A percentile compares a stretch with the other conserved stretches of the same genome.
phyloP scores from a whole-genome alignment of 2,329 filamentous ascomycete species.

The Fusarium pilosicola region DNA sequence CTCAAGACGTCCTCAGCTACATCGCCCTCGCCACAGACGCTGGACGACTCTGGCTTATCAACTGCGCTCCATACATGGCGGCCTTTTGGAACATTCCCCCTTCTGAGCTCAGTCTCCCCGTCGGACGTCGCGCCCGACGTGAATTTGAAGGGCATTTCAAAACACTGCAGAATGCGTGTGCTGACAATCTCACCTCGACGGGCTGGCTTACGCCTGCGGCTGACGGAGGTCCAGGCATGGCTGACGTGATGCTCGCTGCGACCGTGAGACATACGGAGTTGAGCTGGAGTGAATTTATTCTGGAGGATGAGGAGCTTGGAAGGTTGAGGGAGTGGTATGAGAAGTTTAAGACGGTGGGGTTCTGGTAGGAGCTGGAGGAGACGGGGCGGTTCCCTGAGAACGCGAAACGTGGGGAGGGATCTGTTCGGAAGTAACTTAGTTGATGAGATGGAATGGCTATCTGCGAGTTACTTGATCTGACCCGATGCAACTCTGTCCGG shows the following conservation, averaged over 20 bases:
- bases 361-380: neutral
- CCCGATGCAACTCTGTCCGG: neutral
- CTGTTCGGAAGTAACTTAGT: neutral
- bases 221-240: neutral
- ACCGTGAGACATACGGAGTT: neutral
- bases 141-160: neutral
- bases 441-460: accelerated
- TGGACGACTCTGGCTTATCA: neutral
- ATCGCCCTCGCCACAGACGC: neutral
- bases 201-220: neutral
- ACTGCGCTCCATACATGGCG: neutral
- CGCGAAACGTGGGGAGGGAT: neutral
- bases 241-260: neutral
- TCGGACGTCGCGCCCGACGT: neutral
- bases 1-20: neutral
- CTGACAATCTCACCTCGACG: neutral
- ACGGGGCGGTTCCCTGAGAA: neutral
- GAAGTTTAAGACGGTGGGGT: neutral
- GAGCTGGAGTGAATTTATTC: neutral
- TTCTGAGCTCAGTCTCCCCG: neutral
- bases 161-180: neutral
- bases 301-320: neutral
- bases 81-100: neutral
- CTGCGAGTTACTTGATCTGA: accelerated
- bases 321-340: neutral